phyloP scores from a whole-genome alignment of 768 basidiomycete genomes.

The Vishniacozyma victoriae region DNA sequence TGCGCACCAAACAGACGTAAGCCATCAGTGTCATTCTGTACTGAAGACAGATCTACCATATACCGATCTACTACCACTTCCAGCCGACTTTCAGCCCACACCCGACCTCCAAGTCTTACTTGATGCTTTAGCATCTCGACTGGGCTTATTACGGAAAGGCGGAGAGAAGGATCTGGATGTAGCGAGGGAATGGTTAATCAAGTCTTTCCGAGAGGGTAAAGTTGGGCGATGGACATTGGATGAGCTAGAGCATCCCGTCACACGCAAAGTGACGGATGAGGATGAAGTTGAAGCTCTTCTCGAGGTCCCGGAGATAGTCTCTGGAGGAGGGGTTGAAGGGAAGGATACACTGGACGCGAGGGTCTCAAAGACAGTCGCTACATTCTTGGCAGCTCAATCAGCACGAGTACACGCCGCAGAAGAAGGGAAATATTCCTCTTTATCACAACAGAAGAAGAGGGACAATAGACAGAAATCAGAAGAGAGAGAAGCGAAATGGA shows the following conservation, averaged over 20 bases:
- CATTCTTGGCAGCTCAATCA: constrained; percentile 2
- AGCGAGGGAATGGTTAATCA: constrained; percentile 73
- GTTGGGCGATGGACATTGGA: constrained; percentile 46
- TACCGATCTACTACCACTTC: constrained; percentile 17
- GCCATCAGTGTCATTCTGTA: constrained; percentile 39
- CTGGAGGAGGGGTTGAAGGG: neutral
- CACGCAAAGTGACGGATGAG: too few relatives aligned
- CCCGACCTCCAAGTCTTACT: constrained; percentile 64
- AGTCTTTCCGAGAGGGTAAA: constrained; percentile 68
- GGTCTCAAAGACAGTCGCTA: constrained; percentile 9
- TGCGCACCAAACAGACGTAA: constrained; percentile 28
- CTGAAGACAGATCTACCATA: constrained; percentile 16
- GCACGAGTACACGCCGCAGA: constrained; percentile 4
- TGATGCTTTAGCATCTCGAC: constrained; percentile 60
- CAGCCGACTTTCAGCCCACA: constrained; percentile 58
- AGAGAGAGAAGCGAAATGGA: constrained; percentile 8
- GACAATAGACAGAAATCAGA: constrained; percentile 2
- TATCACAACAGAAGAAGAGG: constrained; percentile 1
- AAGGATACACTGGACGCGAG: neutral
- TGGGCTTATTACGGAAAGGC: constrained; percentile 77
- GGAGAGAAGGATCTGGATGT: constrained; percentile 64
- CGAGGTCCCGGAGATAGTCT: too few relatives aligned
- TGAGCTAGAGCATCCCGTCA: constrained; percentile 19
- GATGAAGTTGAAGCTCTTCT: too few relatives aligned
- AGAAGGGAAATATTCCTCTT: too few relatives aligned